Conservation (phyloP, 108 stramenopile species). For the Aurantiochytrium sp. region DNA sequence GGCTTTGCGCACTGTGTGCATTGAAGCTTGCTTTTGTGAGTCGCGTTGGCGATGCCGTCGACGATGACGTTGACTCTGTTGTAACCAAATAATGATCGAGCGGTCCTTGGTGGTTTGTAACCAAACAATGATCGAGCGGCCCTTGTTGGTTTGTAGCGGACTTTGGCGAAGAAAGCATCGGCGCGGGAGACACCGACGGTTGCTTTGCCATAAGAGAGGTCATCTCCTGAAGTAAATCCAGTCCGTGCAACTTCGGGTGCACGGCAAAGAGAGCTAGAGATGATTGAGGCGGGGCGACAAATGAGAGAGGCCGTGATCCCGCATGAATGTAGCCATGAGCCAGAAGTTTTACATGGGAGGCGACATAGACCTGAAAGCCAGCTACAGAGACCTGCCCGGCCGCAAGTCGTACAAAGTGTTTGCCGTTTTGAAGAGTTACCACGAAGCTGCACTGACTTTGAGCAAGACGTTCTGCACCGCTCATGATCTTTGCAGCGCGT, state of each 20-base stretch:
- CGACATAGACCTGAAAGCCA: neutral
- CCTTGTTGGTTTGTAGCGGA: no score
- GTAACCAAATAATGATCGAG: no score
- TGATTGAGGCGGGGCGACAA: neutral
- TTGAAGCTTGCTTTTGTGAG: no score
- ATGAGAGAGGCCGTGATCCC: neutral
- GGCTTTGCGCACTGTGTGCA: no score
- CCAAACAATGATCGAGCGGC: no score
- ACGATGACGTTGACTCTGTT: no score
- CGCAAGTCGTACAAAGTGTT: neutral
- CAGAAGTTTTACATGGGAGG: neutral
- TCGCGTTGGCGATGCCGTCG: no score
- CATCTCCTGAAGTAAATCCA: neutral
- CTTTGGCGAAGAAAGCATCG: neutral
- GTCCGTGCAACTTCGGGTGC: neutral
- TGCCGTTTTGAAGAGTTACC: neutral
- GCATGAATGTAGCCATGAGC: neutral
- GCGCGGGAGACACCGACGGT: neutral
- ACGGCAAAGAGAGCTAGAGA: neutral
- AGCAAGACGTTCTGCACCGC: neutral
- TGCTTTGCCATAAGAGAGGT: neutral
- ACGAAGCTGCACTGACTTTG: neutral
- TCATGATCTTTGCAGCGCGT: neutral
- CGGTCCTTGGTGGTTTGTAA: no score
- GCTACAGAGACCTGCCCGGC: neutral